These are phyloP conservation scores for Filobasidium uniguttulatum DNA, from an alignment of 1,284 basidiomycete species.

Conservation along the genomic window DNA sequence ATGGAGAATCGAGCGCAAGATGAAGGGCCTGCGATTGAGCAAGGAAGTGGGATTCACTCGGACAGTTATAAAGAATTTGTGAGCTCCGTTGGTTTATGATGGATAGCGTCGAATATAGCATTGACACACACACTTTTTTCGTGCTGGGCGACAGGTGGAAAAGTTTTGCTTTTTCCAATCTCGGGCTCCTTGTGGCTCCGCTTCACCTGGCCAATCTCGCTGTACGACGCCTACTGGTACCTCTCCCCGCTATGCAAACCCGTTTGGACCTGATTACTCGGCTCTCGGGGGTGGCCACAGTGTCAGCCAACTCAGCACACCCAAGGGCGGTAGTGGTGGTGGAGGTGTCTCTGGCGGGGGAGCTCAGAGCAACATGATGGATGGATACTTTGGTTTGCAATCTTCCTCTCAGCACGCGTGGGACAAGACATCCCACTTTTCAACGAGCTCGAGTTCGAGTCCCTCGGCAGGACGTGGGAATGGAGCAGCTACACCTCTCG, in stretches of 20 bases:
- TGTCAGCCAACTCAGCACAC: slow-evolving; percentile 6
- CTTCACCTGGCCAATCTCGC: slow-evolving; percentile 10
- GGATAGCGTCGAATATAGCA: not conserved
- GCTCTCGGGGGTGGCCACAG: slow-evolving; percentile 6
- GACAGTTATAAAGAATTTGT: slow-evolving; percentile 34
- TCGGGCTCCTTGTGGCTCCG: not conserved
- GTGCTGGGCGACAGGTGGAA: slow-evolving; percentile 24
- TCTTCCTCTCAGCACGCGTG: too few species aligned
- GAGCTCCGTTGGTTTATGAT: slow-evolving; percentile 13
- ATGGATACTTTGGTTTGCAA: slow-evolving; percentile 9
- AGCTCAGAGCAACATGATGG: too few species aligned
- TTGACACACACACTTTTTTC: slow-evolving; percentile 2
- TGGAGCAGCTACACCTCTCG: too few species aligned
- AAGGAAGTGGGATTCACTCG: slow-evolving; percentile 20
- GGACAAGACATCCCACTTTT: too few species aligned
- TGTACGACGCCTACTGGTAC: slow-evolving; percentile 10
- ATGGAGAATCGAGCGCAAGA: slow-evolving; percentile 19
- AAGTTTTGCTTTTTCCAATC: slow-evolving; percentile 38
- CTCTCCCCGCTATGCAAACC: slow-evolving; percentile 3
- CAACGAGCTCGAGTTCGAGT: too few species aligned
- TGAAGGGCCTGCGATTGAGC: too few species aligned
- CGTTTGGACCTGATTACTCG: slow-evolving; percentile 10
- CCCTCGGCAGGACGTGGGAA: too few species aligned
- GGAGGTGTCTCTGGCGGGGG: not conserved
- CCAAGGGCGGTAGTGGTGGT: not conserved